These are phyloP conservation scores for Arbutus unedo DNA, from an alignment of 148 eudicot genomes.

Conservation along the genomic window DNA sequence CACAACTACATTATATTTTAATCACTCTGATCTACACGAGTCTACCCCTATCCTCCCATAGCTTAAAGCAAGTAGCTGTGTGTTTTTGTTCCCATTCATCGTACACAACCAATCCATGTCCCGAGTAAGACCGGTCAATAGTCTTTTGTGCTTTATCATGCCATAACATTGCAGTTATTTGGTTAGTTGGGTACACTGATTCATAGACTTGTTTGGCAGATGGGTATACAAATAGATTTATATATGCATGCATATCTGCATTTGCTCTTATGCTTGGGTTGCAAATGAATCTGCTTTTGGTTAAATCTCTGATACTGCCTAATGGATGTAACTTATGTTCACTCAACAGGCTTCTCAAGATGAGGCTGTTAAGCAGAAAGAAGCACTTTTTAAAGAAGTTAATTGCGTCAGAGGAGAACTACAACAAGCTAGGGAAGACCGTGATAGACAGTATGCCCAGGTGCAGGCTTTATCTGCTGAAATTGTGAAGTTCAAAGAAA, in stretches of 20 bases:
- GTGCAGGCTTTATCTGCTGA: slow-evolving; percentile 42
- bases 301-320: background rate
- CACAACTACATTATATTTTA: background rate
- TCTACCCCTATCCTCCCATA: background rate
- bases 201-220: too few relatives aligned
- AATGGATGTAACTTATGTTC: background rate
- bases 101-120: background rate
- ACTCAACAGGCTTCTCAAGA: slow-evolving; percentile 47
- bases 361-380: slow-evolving; percentile 52
- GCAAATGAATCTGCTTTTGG: background rate
- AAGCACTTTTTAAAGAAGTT: slow-evolving; percentile 41
- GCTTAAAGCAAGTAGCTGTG: background rate
- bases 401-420: slow-evolving; percentile 48
- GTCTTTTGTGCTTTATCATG: background rate
- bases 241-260: background rate
- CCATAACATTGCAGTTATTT: background rate
- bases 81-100: background rate
- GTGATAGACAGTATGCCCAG: slow-evolving; percentile 45
- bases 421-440: slow-evolving; percentile 64
- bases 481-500: slow-evolving; percentile 44
- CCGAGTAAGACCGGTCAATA: background rate
- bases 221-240: background rate
- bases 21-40: background rate
- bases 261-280: background rate
- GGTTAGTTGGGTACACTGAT: background rate